Evolutionary conservation across 2,329 filamentous ascomycete species (phyloP), one percentile per base, ranked within the genome.

Genomic region (Aspergillus melleus): DNA sequence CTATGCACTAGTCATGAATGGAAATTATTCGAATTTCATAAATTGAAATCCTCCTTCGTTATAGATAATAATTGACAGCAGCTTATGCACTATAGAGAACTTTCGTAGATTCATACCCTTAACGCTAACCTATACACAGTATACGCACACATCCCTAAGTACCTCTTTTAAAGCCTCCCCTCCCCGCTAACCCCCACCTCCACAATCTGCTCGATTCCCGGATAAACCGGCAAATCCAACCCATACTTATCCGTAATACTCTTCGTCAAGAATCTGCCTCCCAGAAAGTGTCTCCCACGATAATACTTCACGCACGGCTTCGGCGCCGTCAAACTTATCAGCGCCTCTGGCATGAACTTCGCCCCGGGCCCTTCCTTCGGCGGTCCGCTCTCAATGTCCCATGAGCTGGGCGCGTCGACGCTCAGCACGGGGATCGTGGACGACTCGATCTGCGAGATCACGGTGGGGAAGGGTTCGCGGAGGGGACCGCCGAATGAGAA

Each of bases 401-500:
- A 99, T 1, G 91, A 95, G 32, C 91, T 96, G 1, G 95, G 95
- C 6, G 91, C 92, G 77, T 99, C 95, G 22, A 99, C 91, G 2
- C 92, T 90, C 2, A 95, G 88, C 0, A 98, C 90, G 0, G 92
- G 90, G 8, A 95, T 71, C 26, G 83, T 83, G 5, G 90, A 89
- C 47, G 88, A 83, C 66, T 92, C 86, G 42, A 99, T 82, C 8
- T 90, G 87, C 61, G 84, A 80, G 67, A 99, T 96, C 14, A 97
- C 90, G 0, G 83, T 83, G 0, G 89, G 88, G 72, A 98, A 99
- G 1, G 95, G 95, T 65, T 96, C 91, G n/a, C 95, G 88, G 55
- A 99, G 89, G 65, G 95, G 89, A 6, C 93, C 94, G 1, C 88
- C 89, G 79, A 99, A 99, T 61, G 90, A 95, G 80, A 99, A 99